Evolutionary conservation across 2,329 filamentous ascomycete species (phyloP).

Genomic region (Epichloe sp.): DNA sequence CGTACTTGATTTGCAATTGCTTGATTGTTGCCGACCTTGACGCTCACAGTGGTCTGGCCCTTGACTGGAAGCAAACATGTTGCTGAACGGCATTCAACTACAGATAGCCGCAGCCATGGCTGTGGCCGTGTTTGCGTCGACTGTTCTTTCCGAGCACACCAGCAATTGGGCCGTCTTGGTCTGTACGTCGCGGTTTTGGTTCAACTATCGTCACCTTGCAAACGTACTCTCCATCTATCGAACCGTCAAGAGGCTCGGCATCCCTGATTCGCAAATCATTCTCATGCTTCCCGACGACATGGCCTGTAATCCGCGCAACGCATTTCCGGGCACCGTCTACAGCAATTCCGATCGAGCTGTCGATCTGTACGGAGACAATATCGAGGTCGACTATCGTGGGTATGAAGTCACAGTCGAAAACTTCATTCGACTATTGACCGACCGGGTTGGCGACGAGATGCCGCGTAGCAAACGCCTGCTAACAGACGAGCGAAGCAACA

Average conservation of each 20-base stretch:
- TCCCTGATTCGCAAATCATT: constrained; percentile 97
- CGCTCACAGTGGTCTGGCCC: too few species aligned
- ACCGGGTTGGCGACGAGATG: constrained; percentile 88
- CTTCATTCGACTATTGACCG: constrained; percentile 89
- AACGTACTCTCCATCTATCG: constrained; percentile 96
- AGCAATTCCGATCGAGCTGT: constrained; percentile 94
- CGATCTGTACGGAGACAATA: constrained; percentile 95
- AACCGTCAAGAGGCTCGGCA: constrained; percentile 93
- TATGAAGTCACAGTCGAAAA: constrained; percentile 99
- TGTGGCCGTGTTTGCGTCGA: constrained; percentile 31
- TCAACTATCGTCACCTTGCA: constrained; percentile 97
- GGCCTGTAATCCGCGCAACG: constrained; percentile 97
- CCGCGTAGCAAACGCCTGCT: constrained; percentile 85
- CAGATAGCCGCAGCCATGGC: constrained; percentile 33
- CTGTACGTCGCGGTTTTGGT: constrained; percentile 97
- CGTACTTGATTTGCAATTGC: neutral
- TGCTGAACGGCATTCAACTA: constrained; percentile 31
- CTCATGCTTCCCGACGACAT: constrained; percentile 99
- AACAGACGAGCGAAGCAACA: constrained; percentile 92
- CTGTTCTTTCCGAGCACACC: constrained; percentile 61
- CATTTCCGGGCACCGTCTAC: constrained; percentile 95
- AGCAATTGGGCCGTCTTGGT: constrained; percentile 99
- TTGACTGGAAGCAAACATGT: constrained; percentile 23
- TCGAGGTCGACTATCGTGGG: constrained; percentile 94
- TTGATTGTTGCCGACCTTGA: neutral